phyloP scores from a whole-genome alignment of 305 asterid species.

The Fraxinus sp. region DNA sequence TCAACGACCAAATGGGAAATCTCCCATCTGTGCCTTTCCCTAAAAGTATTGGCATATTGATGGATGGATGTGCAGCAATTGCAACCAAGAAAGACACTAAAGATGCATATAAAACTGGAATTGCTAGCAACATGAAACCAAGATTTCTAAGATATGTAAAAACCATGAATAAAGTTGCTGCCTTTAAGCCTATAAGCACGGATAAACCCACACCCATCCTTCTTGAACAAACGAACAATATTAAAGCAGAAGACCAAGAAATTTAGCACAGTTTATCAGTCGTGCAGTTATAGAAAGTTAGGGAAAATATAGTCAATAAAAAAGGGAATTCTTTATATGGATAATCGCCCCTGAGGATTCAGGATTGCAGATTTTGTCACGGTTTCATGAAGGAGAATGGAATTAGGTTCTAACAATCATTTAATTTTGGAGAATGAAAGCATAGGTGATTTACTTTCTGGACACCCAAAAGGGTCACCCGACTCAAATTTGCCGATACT shows the following conservation, averaged over 20 bases:
- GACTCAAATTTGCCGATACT: neutral
- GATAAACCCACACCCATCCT: conserved; percentile 78
- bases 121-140: conserved; percentile 48
- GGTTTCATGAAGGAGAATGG: neutral
- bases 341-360: neutral
- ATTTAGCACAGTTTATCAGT: neutral
- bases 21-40: conserved; percentile 79
- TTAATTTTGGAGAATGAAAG: neutral
- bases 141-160: conserved; percentile 47
- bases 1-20: conserved; percentile 68
- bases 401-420: neutral
- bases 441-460: neutral
- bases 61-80: conserved; percentile 68
- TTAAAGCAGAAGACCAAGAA: neutral
- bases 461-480: neutral
- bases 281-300: neutral
- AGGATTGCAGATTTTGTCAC: neutral
- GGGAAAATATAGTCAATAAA: neutral
- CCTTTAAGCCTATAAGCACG: conserved; percentile 62
- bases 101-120: conserved; percentile 70
- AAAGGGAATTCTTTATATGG: neutral
- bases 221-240: conserved; percentile 5
- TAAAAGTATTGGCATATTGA: conserved; percentile 73
- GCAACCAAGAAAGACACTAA: conserved; percentile 64
- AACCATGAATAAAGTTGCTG: conserved; percentile 48